A percentile compares a stretch with the other conserved stretches of the same genome.
These are phyloP conservation scores for Grosmannia huntii DNA, from an alignment of 2,329 filamentous ascomycete species.

Conservation along the genomic window DNA sequence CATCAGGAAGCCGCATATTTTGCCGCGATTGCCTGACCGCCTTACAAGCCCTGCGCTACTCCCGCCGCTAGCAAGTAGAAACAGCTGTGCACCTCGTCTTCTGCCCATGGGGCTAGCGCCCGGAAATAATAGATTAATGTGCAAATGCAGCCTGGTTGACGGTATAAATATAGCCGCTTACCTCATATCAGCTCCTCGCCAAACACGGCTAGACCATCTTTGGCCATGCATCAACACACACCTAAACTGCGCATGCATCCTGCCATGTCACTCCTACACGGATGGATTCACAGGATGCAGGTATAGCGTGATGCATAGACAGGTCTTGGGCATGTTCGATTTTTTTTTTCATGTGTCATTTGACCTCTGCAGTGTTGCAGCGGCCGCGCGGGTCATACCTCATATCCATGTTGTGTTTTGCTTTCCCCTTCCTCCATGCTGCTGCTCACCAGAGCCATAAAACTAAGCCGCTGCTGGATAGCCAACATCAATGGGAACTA, in stretches of 20 bases:
- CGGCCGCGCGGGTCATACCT: background rate
- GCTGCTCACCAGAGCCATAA: background rate
- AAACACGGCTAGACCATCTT: background rate
- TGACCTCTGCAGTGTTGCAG: background rate
- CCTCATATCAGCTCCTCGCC: background rate
- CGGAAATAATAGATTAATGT: background rate
- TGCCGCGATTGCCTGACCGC: background rate
- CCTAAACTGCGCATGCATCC: background rate
- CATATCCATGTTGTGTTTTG: background rate
- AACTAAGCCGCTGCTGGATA: background rate
- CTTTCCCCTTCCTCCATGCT: background rate
- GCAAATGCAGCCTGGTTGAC: background rate
- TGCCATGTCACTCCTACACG: background rate
- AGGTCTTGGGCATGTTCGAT: background rate
- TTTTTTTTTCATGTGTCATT: background rate
- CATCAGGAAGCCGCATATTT: background rate
- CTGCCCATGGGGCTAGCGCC: background rate
- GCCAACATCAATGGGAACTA: background rate
- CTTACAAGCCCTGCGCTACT: background rate
- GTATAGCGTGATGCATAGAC: background rate
- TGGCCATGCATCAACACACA: background rate
- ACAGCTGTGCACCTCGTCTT: background rate
- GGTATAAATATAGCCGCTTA: no score
- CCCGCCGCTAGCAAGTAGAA: no score
- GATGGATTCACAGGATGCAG: background rate